Percentiles rank a stretch among this genome's conserved stretches.
Evolutionary conservation across 225 moss, liverwort and hornwort species (phyloP).

Genomic region (Anthoceros angustus): DNA sequence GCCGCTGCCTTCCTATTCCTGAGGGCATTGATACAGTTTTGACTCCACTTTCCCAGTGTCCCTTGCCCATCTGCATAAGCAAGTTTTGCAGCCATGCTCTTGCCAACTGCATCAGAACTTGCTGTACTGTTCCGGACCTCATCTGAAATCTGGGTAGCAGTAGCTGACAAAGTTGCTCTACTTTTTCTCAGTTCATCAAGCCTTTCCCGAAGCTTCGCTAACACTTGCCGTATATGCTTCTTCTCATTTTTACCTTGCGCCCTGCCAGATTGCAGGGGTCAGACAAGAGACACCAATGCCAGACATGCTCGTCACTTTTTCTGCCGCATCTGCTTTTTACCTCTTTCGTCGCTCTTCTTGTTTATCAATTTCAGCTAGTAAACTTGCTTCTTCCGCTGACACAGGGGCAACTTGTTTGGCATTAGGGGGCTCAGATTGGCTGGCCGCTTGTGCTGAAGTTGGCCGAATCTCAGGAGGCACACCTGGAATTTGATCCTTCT

Average conservation of each 20-base stretch:
- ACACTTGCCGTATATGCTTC: slow-evolving; percentile 32
- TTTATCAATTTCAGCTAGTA: slow-evolving; percentile 18
- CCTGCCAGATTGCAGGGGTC: slow-evolving; percentile 12
- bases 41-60: slow-evolving; percentile 16
- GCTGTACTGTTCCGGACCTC: slow-evolving; percentile 14
- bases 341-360: slow-evolving; percentile 27
- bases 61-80: background rate
- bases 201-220: slow-evolving; percentile 31
- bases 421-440: slow-evolving; percentile 11
- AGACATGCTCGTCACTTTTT: background rate
- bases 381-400: slow-evolving; percentile 19
- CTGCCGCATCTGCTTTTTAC: background rate
- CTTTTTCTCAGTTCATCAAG: slow-evolving; percentile 26
- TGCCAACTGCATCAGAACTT: background rate
- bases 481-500: slow-evolving; percentile 14
- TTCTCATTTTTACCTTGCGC: slow-evolving; percentile 39
- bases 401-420: slow-evolving; percentile 9
- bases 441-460: slow-evolving; percentile 14
- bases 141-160: slow-evolving; percentile 10
- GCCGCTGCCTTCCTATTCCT: slow-evolving; percentile 16
- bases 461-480: slow-evolving; percentile 12
- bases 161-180: slow-evolving; percentile 16
- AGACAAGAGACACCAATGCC: background rate
- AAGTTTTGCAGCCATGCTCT: background rate
- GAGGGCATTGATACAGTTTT: slow-evolving; percentile 16